Evolutionary conservation across 805 yeast genomes (phyloP), one percentile per base, ranked within the genome.

Genomic region (Sugiyamaella qingdaonensis): DNA sequence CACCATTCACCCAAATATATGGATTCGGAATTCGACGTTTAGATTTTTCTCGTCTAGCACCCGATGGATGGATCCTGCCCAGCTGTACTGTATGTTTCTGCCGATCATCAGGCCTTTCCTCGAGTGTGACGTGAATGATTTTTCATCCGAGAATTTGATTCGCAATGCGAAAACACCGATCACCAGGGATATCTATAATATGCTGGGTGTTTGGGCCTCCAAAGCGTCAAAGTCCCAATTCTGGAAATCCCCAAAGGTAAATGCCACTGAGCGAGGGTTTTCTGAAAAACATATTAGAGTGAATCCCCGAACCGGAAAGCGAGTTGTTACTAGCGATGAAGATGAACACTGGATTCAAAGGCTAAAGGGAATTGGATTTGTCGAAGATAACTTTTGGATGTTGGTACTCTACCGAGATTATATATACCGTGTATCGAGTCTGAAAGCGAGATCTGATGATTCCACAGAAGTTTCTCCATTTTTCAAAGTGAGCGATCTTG

Each of bases 1-100:
- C 27, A 64, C 86, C 0, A 67, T 91, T 8, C 97, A 91, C 64
- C 98, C 98, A 0, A 91, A 89, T 66, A 85, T 81, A 50, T 84
- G 95, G 83, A 84, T 92, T 10, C 70, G 96, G 36, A 88, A 87
- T 58, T 78, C 85, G 1, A 79, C 86, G 0, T 62, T 89, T 42
- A 70, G 75, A 1, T 73, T 90, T 48, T 73, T 90, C 1, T 72
- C 86, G 2, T 76, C 85, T 0, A 77, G 88, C 1, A 80, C 87
- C 1, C 73, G 75, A 2, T 81, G 81, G 60, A 67, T 90, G 24
- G 75, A 85, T 10, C 75, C 81, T 19, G 94, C 97, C 0, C 97
- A 94, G 59, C 71, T 81, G 10, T 88, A 85, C 60, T 92, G 98
- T 62, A 77, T 89, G 65, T 70, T 91, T 4, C 85, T 88, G 55